Evolutionary conservation across 345 rosid species (phyloP), one percentile per base, ranked within the genome.

Genomic region (Brassica incana): DNA sequence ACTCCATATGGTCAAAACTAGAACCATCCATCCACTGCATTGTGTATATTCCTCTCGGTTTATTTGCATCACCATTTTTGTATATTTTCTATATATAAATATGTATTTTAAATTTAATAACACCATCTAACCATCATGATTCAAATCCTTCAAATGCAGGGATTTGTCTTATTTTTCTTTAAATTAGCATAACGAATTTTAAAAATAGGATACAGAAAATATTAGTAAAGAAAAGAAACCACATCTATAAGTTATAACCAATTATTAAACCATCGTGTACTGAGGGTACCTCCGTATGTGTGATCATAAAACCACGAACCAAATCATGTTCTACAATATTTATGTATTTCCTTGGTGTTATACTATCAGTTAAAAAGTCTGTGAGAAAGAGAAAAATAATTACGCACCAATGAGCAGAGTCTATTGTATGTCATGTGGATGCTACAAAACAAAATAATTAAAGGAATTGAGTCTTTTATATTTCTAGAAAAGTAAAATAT

Each of bases 281-380:
- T 52, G 72, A 56, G 72, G 50, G 63, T 80, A 56, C 79, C 79
- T 80, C 83, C 79, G 62, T 36, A 70, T 80, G 75, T 74, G 79
- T 74, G 76, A 80, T 75, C 79, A 75, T 80, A 74, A 72, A 74
- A 80, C 79, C 79, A 69, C 83, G 79, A 75, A 80, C 79, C 83
- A 69, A 40, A 80, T 80, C 83, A 80, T 75, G 83, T 80, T 75
- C 79, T 69, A 52, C 67, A 52, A 33, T 59, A 35, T 74, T n/a
- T 45, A 48, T 73, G 35, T 59, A 73, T 50, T 72, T 29, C 52
- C 30, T 25, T 61, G 65, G 40, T 58, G 15, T 45, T 30, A 77
- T 45, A 30, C 32, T 16, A 64, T 10, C 60, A 78, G 54, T 20
- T 59, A 58, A 60, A 77, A 32, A 67, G 32, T 45, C 61, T 59